Base-by-base conservation (phyloP, 768 basidiomycete species). In the Pisolithus sp. region DNA sequence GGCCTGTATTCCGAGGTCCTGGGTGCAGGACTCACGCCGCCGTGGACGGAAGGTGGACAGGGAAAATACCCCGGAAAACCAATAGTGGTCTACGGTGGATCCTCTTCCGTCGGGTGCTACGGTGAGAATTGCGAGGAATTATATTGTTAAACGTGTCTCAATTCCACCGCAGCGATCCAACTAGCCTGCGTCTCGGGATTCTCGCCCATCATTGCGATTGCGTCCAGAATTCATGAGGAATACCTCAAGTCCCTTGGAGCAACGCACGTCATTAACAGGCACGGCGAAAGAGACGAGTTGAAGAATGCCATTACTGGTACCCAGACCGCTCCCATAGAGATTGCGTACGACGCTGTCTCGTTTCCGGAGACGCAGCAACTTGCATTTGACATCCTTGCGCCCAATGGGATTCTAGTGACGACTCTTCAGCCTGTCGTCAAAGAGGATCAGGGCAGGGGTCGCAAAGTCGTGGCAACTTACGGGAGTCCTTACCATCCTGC, bases 61-160 rank as follows among this genome's bases (percentile, higher is more conserved):
- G 72, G 64, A 1, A 73, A 68, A 41, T 77, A 77, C 52, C 51
- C 63, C 1, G 73, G 63, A 0, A 67, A 67, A 8, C 71, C 78
- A 1, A 70, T 79, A 17, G 55, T 81, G 45, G 68, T 80, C 50
- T 57, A 76, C 28, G 79, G 78, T n/a, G 78, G 78, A 5, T 62
- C 75, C 5, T 69, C 70, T 10, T 74, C 74, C 18, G 76, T 78
- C 0, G 78, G 78, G n/a, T 72, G 71, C 64, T 73, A 65, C 43
- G 68, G 77, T 74, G 28, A 44, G 54, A 53, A 68, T 2, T 59
- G 5, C n/a, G 43, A 50, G 24, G 21, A 2, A n/a, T 5, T 17
- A 3, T 9, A 5, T 3, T 17, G 9, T 7, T 2, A 20, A 37
- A 55, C 36, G 12, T 38, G 20, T 7, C 51, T 63, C 24, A 55